phyloP scores from a whole-genome alignment of 306 rosid species.

The Cucumis hystrix region DNA sequence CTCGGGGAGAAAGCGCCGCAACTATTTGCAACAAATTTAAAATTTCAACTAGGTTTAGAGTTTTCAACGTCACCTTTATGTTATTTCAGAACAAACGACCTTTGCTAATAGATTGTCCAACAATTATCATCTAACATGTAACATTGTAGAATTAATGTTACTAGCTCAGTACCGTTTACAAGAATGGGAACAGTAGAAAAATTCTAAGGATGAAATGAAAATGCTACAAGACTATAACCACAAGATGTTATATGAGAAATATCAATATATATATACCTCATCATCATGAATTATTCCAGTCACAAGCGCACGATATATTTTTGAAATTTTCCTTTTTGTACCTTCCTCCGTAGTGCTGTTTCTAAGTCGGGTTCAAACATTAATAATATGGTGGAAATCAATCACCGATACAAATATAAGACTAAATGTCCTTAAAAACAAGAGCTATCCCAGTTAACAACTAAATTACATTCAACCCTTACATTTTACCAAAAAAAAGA shows the following conservation, averaged over 20 bases:
- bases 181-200: background rate
- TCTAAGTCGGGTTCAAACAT: conserved; percentile 10
- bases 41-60: background rate
- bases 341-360: conserved; percentile 27
- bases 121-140: background rate
- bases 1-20: background rate
- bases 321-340: conserved; percentile 48
- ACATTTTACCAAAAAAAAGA: background rate
- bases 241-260: background rate
- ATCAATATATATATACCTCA: conserved; percentile 25
- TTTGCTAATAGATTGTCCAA: background rate
- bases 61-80: background rate
- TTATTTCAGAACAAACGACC: background rate
- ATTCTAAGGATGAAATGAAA: background rate
- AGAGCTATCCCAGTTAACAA: background rate
- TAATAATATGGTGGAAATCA: background rate
- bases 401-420: background rate
- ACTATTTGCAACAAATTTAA: background rate
- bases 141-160: background rate
- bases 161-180: background rate
- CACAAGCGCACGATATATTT: conserved; percentile 68
- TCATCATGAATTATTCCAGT: conserved; percentile 59
- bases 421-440: background rate
- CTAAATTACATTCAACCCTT: background rate
- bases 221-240: background rate